Base-by-base conservation (phyloP, 129 eudicot species). In the sunflower (Helianthus annuus) region DNA sequence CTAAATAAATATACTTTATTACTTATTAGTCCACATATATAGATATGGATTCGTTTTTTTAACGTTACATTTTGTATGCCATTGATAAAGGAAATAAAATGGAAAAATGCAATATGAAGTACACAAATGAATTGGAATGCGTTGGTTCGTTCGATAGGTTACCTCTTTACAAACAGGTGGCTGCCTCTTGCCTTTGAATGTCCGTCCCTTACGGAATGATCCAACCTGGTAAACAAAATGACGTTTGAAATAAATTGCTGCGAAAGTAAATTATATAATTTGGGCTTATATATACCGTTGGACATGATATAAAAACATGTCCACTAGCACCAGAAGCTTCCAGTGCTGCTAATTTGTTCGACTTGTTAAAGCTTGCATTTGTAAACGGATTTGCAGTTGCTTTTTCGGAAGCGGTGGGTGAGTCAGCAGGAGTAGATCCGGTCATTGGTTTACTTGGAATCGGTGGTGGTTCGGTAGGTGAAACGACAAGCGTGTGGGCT, bases 311-410 rank as follows among this genome's bases (percentile, higher is more conserved):
- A 51, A 91, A 56, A 77, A 79, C 87, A 75, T 85, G 87, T 64
- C 89, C 89, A 65, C 58, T 79, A 63, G 80, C 71, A 73, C 97
- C 97, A 72, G 95, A 83, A 68, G 95, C 95, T 74, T 87, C 97
- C 76, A 91, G 55, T 34, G 86, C 84, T 48, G 88, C 91, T 78
- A 91, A 55, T 59, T 85, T 91, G 42, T 78, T 72, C 49, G 91
- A 69, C 76, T 68, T 82, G 67, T 76, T 83, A 11, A 76, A 63
- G 39, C 84, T 76, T 24, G 70, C 84, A 75, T 84, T 78, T 48
- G 79, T 69, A 59, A 91, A 91, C 66, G 89, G 91, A 76, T 64
- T 70, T 81, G 53, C 69, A 44, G 44, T 40, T 56, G 22, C 9
- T 22, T 91, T 87, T 72, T 39, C 86, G 17, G 79, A 48, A 48